phyloP scores from a whole-genome alignment of 2,329 filamentous ascomycete genomes.

The Coniochaeta sp. region DNA sequence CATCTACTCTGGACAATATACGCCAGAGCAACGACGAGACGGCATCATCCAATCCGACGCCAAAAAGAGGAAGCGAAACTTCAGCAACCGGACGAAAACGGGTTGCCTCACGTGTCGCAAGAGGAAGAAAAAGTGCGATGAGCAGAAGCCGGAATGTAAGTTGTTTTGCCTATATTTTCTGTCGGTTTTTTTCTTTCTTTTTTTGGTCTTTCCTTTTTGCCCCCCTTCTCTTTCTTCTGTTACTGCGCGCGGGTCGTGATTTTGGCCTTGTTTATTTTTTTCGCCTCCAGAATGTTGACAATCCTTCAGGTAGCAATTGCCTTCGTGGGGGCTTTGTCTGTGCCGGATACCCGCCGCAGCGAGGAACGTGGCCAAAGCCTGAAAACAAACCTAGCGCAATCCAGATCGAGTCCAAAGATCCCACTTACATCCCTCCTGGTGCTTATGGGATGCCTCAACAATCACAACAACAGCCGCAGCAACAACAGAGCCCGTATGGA shows the following conservation, averaged over 20 bases:
- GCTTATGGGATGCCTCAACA: conserved; percentile 55
- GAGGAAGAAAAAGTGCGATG: conserved; percentile 97
- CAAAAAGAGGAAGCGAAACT: conserved; percentile 70
- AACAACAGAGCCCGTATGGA: conserved; percentile 20
- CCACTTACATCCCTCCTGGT: conserved; percentile 51
- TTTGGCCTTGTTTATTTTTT: conserved; percentile 6
- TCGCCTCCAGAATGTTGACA: conserved; percentile 6
- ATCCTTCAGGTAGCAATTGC: conserved; percentile 70
- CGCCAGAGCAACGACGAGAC: conserved; percentile 39
- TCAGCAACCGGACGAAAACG: conserved; percentile 93
- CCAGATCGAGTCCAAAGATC: conserved; percentile 78
- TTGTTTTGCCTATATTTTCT: too few species aligned
- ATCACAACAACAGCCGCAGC: conserved; percentile 14
- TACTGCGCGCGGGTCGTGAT: conserved; percentile 2
- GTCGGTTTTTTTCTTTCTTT: conserved; percentile 1
- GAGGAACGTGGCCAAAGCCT: conserved; percentile 71
- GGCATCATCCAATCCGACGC: conserved; percentile 48
- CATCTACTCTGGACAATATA: conserved; percentile 35
- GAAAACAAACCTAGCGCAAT: conserved; percentile 61
- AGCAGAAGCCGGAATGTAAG: conserved; percentile 87
- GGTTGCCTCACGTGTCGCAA: conserved; percentile 87
- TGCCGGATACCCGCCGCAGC: conserved; percentile 79
- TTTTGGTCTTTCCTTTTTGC: too few species aligned
- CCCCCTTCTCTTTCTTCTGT: too few species aligned
- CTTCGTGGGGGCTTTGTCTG: conserved; percentile 84